Base-by-base conservation (phyloP, 768 basidiomycete species). In the Hemileccinum rubropunctum region DNA sequence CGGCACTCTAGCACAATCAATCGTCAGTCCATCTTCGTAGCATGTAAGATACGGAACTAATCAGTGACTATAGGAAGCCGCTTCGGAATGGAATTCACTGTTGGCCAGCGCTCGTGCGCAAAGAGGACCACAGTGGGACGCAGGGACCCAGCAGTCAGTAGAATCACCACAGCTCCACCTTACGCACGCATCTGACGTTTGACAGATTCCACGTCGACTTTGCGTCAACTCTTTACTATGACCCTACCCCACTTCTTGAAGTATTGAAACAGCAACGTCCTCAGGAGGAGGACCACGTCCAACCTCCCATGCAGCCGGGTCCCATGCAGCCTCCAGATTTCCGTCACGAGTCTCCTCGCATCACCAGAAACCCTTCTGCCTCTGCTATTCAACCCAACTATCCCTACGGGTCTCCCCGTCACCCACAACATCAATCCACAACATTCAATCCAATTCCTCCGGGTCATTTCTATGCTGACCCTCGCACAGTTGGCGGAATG, bases 1-100 rank as follows among this genome's bases (percentile, higher is more conserved):
- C 10, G 58, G 59, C 27, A 62, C 68, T 50, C 67, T 89, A 23
- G 76, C 77, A 13, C 79, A 81, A 44, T 84, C 87, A 27, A 79
- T 87, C 55, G 88, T 90, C 57, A 48, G 85, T 80, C 8, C 17
- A 9, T 26, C 42, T 26, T 15, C 23, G 13, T 30, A 14, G 14
- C 17, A 34, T 6, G 4, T 12, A 7, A 30, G 15, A 3, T 28
- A 26, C 44, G 4, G 4, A 4, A 13, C 52, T 58, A 20, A 48
- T 26, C 20, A 26, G n/a, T 5, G 17, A 32, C 21, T 33, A 32
- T 36, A 79, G 78, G 89, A 91, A 65, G 83, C 81, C 60, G 87
- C 90, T 10, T 89, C 87, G 10, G 86, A 90, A 56, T 91, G 90
- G 90, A 92, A 92, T 58, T 91, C 89, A 0, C 58, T 90, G 46